Evolutionary conservation across 2,329 filamentous ascomycete species (phyloP), one percentile per base, ranked within the genome.

Genomic region (Trichoderma hamatum): DNA sequence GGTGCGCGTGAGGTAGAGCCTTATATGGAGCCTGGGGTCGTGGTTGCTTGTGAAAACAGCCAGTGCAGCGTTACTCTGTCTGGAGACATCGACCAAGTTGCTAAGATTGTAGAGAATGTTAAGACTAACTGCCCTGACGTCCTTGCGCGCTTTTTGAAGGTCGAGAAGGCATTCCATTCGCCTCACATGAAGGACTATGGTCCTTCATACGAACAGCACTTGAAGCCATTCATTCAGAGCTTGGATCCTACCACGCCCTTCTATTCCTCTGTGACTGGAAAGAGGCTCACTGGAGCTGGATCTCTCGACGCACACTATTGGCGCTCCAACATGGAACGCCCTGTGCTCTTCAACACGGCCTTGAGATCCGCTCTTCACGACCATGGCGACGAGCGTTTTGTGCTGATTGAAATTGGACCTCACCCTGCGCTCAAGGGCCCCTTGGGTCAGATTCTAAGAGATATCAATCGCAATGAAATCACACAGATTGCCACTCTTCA

Each of bases 11-110:
- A 80, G 3, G 74, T 78, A 5, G 51, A 71, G 26, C 69, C 67
- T 9, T 78, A 75, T 39, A 70, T 82, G 0, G 69, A 69, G 1
- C 70, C 74, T 0, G 69, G 69, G 0, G 75, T 78, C 2, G 66
- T 52, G 34, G 63, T 77, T n/a, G 82, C 79, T 1, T 82, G 80
- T 56, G 72, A 79, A 36, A 83, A 83, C 70, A 78, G 76, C 2
- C 78, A 77, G 0, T 69, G 69, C 2, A 80, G 75, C 39, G 74
- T 81, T 1, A 83, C 81, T 0, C 36, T 82, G 1, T 78, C 76
- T n/a, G 80, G 80, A 0, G 76, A 79, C 30, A 54, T 43, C 0
- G 69, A 71, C 0, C 71, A 73, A 32, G 70, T 81, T 3, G 69
- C 75, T 3, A 62, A 71, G 1, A 73, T 75, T 5, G 69, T 67